Evolutionary conservation across 1,284 basidiomycete genomes (phyloP), one percentile per base, ranked within the genome.

Genomic region (Cryptococcus wingfieldii): DNA sequence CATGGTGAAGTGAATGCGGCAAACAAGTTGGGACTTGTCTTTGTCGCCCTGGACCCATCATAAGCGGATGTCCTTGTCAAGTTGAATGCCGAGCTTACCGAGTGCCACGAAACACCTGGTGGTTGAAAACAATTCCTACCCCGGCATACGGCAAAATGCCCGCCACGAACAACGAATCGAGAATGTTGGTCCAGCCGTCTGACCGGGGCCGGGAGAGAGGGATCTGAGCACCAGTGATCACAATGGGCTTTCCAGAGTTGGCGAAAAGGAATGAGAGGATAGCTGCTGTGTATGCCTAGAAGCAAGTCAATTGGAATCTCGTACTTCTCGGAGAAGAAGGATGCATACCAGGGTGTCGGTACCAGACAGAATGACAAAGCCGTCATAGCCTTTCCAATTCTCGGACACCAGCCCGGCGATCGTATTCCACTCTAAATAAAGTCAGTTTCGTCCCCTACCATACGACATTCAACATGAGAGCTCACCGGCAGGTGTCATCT

Each of bases 401-500:
- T 70, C 64, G 46, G 67, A 59, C n/a, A 75, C 59, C 4, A 74
- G 60, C 44, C 47, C 31, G 16, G 73, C 73, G 48, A 75, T 74
- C 14, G 53, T 69, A 57, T 75, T 75, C 71, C 72, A 75, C 53
- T 75, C 73, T 75, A 18, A 7, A 19, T 12, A 7, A 5, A 16
- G 38, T 47, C 34, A 19, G 51, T 38, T 9, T 42, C 23, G 23
- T 31, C n/a, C 42, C n/a, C 42, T 8, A 4, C 19, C 3, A 6
- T 3, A 25, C 6, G 27, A 12, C 5, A 52, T 4, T 44, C 9
- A 23, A n/a, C 25, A 3, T 3, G 13, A 42, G 7, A 16, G 63
- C 70, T 55, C 56, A 75, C 72, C 71, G 38, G 55, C 59, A 9
- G 73, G 72, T 3, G 72, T 74, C 73, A 74, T 75, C 59, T 75